A percentile compares a stretch with the other conserved stretches of the same genome.
phyloP scores from a whole-genome alignment of 2,329 filamentous ascomycete species.

The Epichloe gansuensis region DNA sequence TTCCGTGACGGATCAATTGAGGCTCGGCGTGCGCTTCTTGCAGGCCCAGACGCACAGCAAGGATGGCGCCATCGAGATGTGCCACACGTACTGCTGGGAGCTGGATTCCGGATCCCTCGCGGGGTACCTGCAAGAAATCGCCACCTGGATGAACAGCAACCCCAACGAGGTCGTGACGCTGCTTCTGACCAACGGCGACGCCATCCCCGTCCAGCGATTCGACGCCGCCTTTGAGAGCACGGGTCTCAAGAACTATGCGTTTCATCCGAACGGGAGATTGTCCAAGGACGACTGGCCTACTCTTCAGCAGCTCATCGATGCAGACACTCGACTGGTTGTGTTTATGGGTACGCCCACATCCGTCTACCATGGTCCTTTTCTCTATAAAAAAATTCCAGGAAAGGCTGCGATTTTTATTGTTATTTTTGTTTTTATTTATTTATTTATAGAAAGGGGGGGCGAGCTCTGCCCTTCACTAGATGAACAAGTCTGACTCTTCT shows the following conservation, averaged over 20 bases:
- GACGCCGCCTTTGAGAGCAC: conserved; percentile 40
- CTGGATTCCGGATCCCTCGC: conserved; percentile 46
- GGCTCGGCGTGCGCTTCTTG: conserved; percentile 50
- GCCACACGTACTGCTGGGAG: conserved; percentile 51
- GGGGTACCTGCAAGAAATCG: conserved; percentile 43
- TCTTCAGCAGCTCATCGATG: conserved; percentile 50
- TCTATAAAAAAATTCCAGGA: too few species aligned
- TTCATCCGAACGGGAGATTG: conserved; percentile 31
- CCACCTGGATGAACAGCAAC: conserved; percentile 47
- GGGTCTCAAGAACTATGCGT: conserved; percentile 45
- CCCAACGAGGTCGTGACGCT: conserved; percentile 50
- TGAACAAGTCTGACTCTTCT: neutral
- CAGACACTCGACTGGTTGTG: conserved; percentile 51
- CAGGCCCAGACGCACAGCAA: conserved; percentile 50
- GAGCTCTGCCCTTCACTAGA: neutral
- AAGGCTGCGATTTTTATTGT: neutral
- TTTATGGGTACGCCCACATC: conserved; percentile 46
- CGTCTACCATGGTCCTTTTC: too few species aligned
- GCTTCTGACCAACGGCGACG: conserved; percentile 50
- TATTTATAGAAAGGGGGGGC: neutral
- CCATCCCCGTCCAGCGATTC: conserved; percentile 42
- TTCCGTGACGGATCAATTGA: conserved; percentile 43
- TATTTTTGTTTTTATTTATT: neutral
- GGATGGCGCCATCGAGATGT: conserved; percentile 41
- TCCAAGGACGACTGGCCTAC: conserved; percentile 54